Evolutionary conservation across 345 rosid genomes (phyloP), one percentile per base, ranked within the genome.

Genomic region (Rhizophora mangle): DNA sequence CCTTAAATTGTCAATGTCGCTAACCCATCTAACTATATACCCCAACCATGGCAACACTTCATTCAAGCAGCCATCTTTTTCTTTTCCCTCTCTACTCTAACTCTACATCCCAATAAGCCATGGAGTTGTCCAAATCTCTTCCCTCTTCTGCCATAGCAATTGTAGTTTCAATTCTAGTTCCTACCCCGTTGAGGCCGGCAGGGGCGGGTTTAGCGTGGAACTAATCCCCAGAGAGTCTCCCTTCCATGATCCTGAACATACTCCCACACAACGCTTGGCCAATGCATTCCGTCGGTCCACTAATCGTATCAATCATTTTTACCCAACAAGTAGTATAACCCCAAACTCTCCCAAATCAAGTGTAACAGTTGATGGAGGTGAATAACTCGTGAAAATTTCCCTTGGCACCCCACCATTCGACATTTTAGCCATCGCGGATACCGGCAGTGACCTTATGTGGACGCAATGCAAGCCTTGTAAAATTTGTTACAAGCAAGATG

Each of bases 391-490:
- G 88, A 70, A 69, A 13, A 79, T 89, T 31, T 80, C 80, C 1
- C 71, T 89, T 4, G 93, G 96, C 46, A 82, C 81, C 20, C 97
- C 90, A 13, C 76, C 81, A 0, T 7, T 83, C 2, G 68, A 67
- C 52, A 66, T 82, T 2, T 65, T 86, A 0, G 90, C 71, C 3
- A 71, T 83, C 0, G 93, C 88, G 1, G 93, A 89, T 66, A 89
- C 87, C 0, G 89, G 91, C 0, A 91, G 91, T 21, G 88, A 91
- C 67, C 85, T 89, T 16, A 80, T 76, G 0, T 91, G 93, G 93
- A 64, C 82, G 2, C 95, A 89, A 15, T 91, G 95, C 67, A 68
- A 78, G 54, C 93, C 97, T 0, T 87, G 96, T 65, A 22, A 74
- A 8, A 34, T 68, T 30, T 91, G 93, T 55, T 89, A 79, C 79